Evolutionary conservation across 2,329 filamentous ascomycete species (phyloP).

Genomic region (Pseudonectria foliicola): DNA sequence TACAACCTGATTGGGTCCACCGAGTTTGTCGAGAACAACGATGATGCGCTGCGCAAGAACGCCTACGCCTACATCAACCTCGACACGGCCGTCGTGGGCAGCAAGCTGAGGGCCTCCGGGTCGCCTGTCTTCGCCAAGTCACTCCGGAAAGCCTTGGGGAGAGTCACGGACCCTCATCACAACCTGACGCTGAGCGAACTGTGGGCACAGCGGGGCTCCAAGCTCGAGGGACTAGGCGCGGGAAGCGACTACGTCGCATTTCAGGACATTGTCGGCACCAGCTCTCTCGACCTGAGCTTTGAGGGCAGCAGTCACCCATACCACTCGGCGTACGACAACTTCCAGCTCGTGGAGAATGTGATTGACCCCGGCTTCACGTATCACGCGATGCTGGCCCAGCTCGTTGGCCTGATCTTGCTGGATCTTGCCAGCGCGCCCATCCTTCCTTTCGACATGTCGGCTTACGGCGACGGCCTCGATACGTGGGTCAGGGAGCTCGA

Average conservation of each 20-base stretch:
- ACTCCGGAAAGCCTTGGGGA: slow-evolving; percentile 64
- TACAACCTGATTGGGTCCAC: slow-evolving; percentile 94
- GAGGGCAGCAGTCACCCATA: slow-evolving; percentile 59
- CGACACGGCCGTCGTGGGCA: slow-evolving; percentile 71
- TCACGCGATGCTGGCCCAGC: slow-evolving; percentile 69
- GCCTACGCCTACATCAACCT: slow-evolving; percentile 89
- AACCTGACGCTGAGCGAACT: slow-evolving; percentile 68
- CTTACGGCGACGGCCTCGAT: slow-evolving; percentile 61
- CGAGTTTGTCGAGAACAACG: slow-evolving; percentile 84
- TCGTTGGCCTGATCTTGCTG: slow-evolving; percentile 75
- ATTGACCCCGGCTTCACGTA: slow-evolving; percentile 79
- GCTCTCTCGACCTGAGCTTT: slow-evolving; percentile 81
- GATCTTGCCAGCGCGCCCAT: slow-evolving; percentile 78
- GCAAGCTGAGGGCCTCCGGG: slow-evolving; percentile 67
- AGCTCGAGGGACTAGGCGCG: slow-evolving; percentile 63
- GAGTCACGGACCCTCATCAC: slow-evolving; percentile 62
- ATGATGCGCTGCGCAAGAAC: slow-evolving; percentile 63
- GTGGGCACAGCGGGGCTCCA: slow-evolving; percentile 60
- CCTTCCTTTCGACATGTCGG: slow-evolving; percentile 70
- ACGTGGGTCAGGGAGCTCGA: slow-evolving; percentile 61
- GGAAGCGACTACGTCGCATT: slow-evolving; percentile 84
- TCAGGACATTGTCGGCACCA: slow-evolving; percentile 83
- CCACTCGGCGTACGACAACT: slow-evolving; percentile 84
- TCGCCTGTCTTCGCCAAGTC: slow-evolving; percentile 73
- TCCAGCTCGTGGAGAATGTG: slow-evolving; percentile 73